Conservation (phyloP, 352 stramenopile species). For the Phytophthora lateralis region DNA sequence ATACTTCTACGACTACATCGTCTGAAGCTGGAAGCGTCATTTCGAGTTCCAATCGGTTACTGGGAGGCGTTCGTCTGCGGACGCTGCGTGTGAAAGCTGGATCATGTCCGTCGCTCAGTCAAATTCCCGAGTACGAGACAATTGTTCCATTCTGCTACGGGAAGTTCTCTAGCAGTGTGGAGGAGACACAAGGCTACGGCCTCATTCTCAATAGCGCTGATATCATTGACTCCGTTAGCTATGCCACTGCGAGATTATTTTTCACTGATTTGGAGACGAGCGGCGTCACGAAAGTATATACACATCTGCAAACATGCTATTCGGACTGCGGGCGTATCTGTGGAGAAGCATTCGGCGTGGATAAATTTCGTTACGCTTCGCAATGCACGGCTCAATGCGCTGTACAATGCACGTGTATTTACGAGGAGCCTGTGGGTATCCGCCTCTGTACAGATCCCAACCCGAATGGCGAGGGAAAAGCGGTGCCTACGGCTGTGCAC, state of each 20-base stretch:
- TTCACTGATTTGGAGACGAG: slow-evolving; percentile 42
- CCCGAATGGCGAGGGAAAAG: slow-evolving; percentile 42
- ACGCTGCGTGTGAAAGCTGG: slow-evolving; percentile 60
- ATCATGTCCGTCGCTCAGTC: slow-evolving; percentile 50
- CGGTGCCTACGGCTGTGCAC: slow-evolving; percentile 44
- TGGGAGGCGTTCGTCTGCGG: slow-evolving; percentile 61
- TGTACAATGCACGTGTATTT: slow-evolving; percentile 74
- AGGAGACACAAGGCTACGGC: slow-evolving; percentile 58
- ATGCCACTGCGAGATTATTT: slow-evolving; percentile 50
- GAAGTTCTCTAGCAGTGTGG: slow-evolving; percentile 32
- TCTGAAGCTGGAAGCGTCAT: slow-evolving; percentile 34
- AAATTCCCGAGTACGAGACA: slow-evolving; percentile 67
- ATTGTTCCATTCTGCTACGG: slow-evolving; percentile 73
- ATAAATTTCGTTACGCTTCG: slow-evolving; percentile 53
- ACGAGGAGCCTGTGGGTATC: slow-evolving; percentile 58
- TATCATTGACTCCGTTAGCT: slow-evolving; percentile 48
- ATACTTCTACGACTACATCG: slow-evolving; percentile 7
- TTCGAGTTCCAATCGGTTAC: slow-evolving; percentile 53
- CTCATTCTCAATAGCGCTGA: slow-evolving; percentile 63
- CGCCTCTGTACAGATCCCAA: slow-evolving; percentile 54
- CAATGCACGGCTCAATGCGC: slow-evolving; percentile 51
- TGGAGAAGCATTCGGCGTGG: slow-evolving; percentile 57
- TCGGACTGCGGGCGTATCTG: slow-evolving; percentile 52
- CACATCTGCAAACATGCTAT: slow-evolving; percentile 60
- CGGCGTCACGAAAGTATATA: slow-evolving; percentile 46